phyloP scores from a whole-genome alignment of 345 rosid genomes.

The Hibiscus tridactylites region DNA sequence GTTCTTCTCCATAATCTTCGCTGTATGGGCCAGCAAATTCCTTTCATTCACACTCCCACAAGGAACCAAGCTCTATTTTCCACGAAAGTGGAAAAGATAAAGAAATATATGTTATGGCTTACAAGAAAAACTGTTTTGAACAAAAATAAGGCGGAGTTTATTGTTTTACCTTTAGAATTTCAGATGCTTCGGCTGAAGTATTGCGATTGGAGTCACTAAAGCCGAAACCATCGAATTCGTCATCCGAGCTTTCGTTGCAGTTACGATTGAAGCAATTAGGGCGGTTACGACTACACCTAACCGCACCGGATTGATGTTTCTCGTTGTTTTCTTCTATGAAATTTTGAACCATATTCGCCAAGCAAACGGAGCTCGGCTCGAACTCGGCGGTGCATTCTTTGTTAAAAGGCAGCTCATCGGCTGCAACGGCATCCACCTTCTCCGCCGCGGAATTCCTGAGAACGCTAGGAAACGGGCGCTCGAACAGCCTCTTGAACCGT shows the following conservation, averaged over 20 bases:
- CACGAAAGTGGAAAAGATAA: not conserved
- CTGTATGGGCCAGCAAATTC: constrained; percentile 69
- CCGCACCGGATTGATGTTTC: constrained; percentile 61
- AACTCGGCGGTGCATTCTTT: constrained; percentile 28
- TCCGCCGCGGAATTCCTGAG: constrained; percentile 37
- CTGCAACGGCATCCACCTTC: constrained; percentile 31
- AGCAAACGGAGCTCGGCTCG: constrained; percentile 81
- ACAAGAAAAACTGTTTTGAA: no score
- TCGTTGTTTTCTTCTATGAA: constrained; percentile 82
- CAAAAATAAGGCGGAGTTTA: no score
- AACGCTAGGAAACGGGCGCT: constrained; percentile 43
- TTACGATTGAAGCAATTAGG: constrained; percentile 76
- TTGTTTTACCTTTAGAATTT: constrained; percentile 50
- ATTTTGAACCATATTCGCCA: constrained; percentile 83
- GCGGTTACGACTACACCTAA: constrained; percentile 31
- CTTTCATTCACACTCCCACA: constrained; percentile 67
- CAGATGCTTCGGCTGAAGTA: constrained; percentile 39
- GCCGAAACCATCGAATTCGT: constrained; percentile 39
- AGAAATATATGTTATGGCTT: no score
- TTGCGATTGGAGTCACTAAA: constrained; percentile 10
- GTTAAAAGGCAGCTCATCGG: not conserved
- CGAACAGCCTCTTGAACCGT: constrained; percentile 60
- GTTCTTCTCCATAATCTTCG: constrained; percentile 73
- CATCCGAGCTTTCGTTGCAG: constrained; percentile 69
- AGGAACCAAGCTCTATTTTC: constrained; percentile 52